Evolutionary conservation across 345 rosid genomes (phyloP), one percentile per base, ranked within the genome.

Genomic region (Acer campestre): DNA sequence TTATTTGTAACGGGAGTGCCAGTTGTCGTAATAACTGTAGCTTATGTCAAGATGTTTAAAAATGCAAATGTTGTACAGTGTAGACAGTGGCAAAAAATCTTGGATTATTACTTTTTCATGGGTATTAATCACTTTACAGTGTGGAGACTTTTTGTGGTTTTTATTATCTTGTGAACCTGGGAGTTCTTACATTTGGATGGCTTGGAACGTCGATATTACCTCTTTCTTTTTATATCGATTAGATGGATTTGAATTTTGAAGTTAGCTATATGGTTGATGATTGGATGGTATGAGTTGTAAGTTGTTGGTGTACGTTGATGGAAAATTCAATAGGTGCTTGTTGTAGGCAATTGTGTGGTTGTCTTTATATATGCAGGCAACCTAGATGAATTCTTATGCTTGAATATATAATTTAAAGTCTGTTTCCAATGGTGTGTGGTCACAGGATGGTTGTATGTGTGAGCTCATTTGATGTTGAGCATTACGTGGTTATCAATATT

Each of bases 11-110:
- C 71, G 82, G 88, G 84, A 80, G 77, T 86, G 90, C 84, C 88
- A 79, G 59, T 80, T 83, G 71, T 80, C 77, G 10, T 53, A 6
- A 23, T 62, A 71, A 66, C 75, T 87, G 79, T 88, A 86, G 90
- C 80, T 72, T 75, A 61, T 80, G 40, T 79, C 79, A 73, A 84
- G 87, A 78, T 83, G 79, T 84, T 83, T 69, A 76, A 76, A 74
- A 82, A 75, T 81, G 80, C 81, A 76, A 71, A 70, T 72, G 42
- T 84, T 93, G 96, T 91, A 89, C 84, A 85, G 61, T 64, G 80
- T 75, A 75, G 67, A 85, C 78, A 17, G 63, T 59, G 63, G 8
- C 63, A 59, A 59, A 59, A 75, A 69, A 62, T 58, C 29, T 81
- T 40, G 70, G 74, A 67, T 75, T 77, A 25, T 78, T 81, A 23